Percentiles rank a stretch among this genome's conserved stretches.
Conservation (phyloP, 176 grass and related monocot genomes). For the Avena insularis region DNA sequence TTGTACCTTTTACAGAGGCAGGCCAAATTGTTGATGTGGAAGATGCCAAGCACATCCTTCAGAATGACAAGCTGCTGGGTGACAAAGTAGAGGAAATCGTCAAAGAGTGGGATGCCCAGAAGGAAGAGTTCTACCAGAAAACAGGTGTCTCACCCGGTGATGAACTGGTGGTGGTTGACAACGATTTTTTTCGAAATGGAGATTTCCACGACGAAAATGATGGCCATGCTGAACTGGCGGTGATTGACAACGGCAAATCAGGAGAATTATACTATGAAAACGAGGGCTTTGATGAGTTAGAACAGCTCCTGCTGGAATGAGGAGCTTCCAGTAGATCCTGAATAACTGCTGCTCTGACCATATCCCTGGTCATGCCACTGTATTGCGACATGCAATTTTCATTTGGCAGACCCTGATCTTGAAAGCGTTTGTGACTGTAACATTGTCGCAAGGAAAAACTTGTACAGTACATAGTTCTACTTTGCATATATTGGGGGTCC, state of each 20-base stretch:
- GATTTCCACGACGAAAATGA: neutral
- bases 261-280: slow-evolving; percentile 8
- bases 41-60: slow-evolving; percentile 61
- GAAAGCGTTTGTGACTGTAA: neutral
- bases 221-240: slow-evolving; percentile 19
- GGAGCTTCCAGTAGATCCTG: neutral
- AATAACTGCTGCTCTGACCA: neutral
- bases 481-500: neutral
- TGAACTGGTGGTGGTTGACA: slow-evolving; percentile 20
- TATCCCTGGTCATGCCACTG: neutral
- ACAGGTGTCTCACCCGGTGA: slow-evolving; percentile 57
- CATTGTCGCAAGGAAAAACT: neutral
- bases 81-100: slow-evolving; percentile 64
- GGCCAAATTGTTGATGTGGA: slow-evolving; percentile 40
- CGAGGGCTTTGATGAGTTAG: slow-evolving; percentile 60
- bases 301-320: slow-evolving; percentile 62
- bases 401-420: neutral
- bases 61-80: slow-evolving; percentile 55
- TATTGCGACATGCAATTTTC: neutral
- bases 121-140: slow-evolving; percentile 70
- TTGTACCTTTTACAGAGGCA: slow-evolving; percentile 50
- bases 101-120: slow-evolving; percentile 75
- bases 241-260: slow-evolving; percentile 31
- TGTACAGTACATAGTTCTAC: neutral
- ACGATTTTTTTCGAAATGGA: slow-evolving; percentile 27